These are phyloP conservation scores for Reticulascus tulasneorum DNA, from an alignment of 2,329 filamentous ascomycete species.

Conservation along the genomic window DNA sequence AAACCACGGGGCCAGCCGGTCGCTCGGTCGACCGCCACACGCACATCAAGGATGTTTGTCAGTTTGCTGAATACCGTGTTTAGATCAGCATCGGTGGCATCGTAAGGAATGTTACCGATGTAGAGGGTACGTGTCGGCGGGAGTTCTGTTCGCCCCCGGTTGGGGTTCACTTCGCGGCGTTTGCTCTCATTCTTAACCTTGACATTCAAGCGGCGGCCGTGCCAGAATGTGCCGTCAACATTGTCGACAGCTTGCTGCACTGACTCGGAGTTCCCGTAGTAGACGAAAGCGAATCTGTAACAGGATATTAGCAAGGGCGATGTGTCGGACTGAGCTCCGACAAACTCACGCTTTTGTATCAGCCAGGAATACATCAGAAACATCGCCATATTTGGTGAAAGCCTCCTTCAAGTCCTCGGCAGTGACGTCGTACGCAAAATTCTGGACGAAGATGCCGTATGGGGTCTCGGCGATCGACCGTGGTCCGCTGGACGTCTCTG, in stretches of 20 bases:
- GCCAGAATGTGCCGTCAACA: constrained; percentile 15
- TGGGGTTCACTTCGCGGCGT: no score
- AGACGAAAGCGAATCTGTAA: constrained; percentile 10
- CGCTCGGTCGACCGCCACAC: constrained; percentile 76
- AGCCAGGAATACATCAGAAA: constrained; percentile 11
- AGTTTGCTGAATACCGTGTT: constrained; percentile 72
- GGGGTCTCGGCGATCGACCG: neutral
- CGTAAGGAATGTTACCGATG: constrained; percentile 82
- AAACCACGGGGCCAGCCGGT: constrained; percentile 81
- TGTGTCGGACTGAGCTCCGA: neutral
- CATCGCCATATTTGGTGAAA: constrained; percentile 43
- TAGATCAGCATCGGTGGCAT: constrained; percentile 79
- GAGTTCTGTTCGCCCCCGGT: no score
- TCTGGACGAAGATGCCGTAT: constrained; percentile 56
- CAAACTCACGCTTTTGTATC: constrained; percentile 3
- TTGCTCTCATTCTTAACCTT: neutral
- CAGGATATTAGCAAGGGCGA: no score
- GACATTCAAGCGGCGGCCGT: constrained; percentile 12
- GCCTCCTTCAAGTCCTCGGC: constrained; percentile 55
- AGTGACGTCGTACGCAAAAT: constrained; percentile 66
- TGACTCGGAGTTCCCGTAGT: constrained; percentile 3
- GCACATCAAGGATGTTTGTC: constrained; percentile 67
- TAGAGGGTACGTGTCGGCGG: constrained; percentile 53
- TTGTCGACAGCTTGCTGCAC: constrained; percentile 4
- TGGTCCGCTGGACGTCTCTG: constrained; percentile 19